Base-by-base conservation (phyloP, 306 rosid genomes). In the Trifolium dubium region DNA sequence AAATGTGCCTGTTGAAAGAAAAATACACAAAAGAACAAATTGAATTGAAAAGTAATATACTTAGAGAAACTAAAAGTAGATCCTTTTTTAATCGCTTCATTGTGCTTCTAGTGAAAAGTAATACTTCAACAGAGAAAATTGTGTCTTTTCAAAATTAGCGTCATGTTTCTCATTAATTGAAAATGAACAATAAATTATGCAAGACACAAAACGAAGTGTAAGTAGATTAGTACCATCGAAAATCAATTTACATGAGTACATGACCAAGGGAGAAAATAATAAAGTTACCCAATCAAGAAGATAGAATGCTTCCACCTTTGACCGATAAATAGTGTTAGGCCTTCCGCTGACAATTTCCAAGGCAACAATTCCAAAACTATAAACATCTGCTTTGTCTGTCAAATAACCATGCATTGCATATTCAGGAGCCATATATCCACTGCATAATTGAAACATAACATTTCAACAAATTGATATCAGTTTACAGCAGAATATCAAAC, bases 391-490 rank as follows among this genome's bases (percentile, higher is more conserved):
- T 43, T 89, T 87, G 60, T 89, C 86, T 0, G 88, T 87, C 74
- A 89, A 80, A 54, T 89, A 70, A 35, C 95, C 90, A 41, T 83
- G 82, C 84, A 81, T 83, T 14, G 96, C 96, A 1, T 90, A 86
- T 31, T 90, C 89, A 2, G 91, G 96, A 77, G 92, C 91, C 96
- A 90, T 90, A 55, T 90, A 90, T 44, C 81, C 81, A 2, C 50
- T 34, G 23, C 2, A 69, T 14, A 58, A 77, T 59, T 68, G 39
- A 23, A 60, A 31, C 9, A 3, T 32, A 14, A 13, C 34, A 77
- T 34, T 7, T 12, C 31, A 46, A 69, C 18, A 7, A 77, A 14
- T 19, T 73, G 70, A 69, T 69, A 60, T 19, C 43, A 19, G 43
- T 67, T 67, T 0, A 76, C 39, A 76, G 29, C 80, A 1, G 2